A percentile compares a stretch with the other conserved stretches of the same genome.
Evolutionary conservation across 2,329 filamentous ascomycete species (phyloP).

Genomic region (Monosporascus sp.): DNA sequence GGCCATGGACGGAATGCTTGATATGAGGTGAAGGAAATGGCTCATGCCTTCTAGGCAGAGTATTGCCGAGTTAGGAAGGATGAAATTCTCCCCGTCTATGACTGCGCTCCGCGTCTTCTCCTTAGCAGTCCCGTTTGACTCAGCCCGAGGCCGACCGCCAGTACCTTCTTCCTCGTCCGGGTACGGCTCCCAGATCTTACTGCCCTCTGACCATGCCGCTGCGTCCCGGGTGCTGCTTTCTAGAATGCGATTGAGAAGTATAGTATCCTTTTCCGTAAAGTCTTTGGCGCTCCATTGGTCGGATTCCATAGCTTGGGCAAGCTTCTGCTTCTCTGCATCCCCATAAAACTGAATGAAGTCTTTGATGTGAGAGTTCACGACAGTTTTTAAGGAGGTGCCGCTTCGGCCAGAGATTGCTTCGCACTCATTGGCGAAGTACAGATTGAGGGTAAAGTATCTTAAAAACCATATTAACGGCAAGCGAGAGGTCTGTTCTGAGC

Average conservation of each 20-base stretch:
- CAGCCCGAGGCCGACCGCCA: conserved; percentile 28
- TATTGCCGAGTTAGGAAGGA: conserved; percentile 78
- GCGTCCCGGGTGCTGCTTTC: conserved; percentile 67
- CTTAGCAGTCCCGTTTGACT: conserved; percentile 49
- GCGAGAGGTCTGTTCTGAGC: conserved; percentile 66
- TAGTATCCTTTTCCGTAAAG: conserved; percentile 58
- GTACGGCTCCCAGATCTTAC: conserved; percentile 52
- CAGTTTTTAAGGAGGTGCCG: conserved; percentile 68
- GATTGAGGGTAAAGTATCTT: conserved; percentile 76
- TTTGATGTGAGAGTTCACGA: conserved; percentile 77
- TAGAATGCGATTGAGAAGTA: conserved; percentile 59
- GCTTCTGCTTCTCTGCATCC: conserved; percentile 66
- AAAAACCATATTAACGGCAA: conserved; percentile 67
- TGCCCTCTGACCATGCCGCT: conserved; percentile 58
- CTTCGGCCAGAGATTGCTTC: conserved; percentile 78
- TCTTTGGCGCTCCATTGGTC: conserved; percentile 78
- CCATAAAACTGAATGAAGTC: conserved; percentile 71
- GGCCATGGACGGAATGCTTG: conserved; percentile 84
- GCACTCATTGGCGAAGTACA: conserved; percentile 80
- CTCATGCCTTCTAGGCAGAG: conserved; percentile 77
- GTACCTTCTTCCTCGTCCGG: conserved; percentile 32
- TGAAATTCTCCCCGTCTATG: conserved; percentile 79
- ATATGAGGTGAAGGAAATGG: conserved; percentile 75
- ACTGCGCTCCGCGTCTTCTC: conserved; percentile 65
- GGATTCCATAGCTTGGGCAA: conserved; percentile 71